Evolutionary conservation across 2,329 filamentous ascomycete genomes (phyloP).

Genomic region (Curvularia hawaiiensis): DNA sequence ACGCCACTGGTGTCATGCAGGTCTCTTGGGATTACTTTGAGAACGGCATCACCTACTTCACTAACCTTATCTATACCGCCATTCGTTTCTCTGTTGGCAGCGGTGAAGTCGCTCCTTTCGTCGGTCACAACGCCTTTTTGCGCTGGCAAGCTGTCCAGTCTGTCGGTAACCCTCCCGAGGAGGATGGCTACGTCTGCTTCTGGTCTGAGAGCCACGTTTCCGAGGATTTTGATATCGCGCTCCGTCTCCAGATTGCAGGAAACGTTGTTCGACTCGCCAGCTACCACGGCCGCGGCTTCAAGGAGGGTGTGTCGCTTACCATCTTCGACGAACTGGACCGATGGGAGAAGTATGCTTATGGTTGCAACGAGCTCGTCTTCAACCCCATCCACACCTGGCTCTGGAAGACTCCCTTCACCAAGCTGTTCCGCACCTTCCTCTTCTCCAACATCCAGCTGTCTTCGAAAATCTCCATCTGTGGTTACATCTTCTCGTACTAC

Average conservation of each 20-base stretch:
- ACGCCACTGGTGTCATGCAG: constrained; percentile 71
- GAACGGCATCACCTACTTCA: constrained; percentile 76
- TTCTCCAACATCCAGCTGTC: constrained; percentile 64
- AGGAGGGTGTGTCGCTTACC: constrained; percentile 74
- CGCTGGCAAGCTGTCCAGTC: constrained; percentile 69
- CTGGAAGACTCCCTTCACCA: constrained; percentile 66
- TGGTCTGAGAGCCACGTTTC: constrained; percentile 79
- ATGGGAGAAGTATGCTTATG: constrained; percentile 73
- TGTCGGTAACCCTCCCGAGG: constrained; percentile 51
- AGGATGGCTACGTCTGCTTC: constrained; percentile 66
- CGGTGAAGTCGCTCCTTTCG: constrained; percentile 74
- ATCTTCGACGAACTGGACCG: constrained; percentile 72
- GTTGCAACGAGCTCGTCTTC: constrained; percentile 73
- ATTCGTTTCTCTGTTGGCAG: constrained; percentile 72
- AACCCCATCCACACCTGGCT: constrained; percentile 67
- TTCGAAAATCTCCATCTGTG: constrained; percentile 71
- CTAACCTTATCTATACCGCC: constrained; percentile 73
- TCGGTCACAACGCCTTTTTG: constrained; percentile 76
- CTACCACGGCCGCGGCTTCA: constrained; percentile 71
- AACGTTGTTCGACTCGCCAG: constrained; percentile 71
- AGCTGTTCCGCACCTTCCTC: constrained; percentile 65
- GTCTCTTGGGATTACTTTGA: constrained; percentile 74
- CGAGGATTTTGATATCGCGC: constrained; percentile 75
- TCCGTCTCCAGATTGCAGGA: constrained; percentile 70
- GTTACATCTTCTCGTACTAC: constrained; percentile 72